These are phyloP conservation scores for Blastobotrys malaysiensis DNA, from an alignment of 1,139 yeast genomes.

Conservation along the genomic window DNA sequence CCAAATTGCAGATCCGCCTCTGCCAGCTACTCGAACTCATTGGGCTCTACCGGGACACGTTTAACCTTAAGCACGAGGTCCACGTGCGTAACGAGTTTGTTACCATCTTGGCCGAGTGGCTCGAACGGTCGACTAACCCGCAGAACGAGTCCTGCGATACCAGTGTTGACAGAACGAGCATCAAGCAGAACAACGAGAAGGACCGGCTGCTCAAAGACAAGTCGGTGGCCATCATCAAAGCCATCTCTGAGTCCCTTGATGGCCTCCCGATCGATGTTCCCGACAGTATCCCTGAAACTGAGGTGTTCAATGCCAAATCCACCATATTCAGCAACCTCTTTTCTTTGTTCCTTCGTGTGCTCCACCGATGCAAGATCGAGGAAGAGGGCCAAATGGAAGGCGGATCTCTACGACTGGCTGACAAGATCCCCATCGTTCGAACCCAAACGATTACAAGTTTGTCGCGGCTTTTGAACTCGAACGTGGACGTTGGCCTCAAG, in stretches of 20 bases:
- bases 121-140: conserved; percentile 34
- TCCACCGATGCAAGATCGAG: conserved; percentile 49
- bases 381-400: conserved; percentile 17
- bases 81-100: conserved; percentile 57
- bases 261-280: conserved; percentile 33
- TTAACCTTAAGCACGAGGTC: conserved; percentile 47
- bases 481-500: conserved; percentile 72
- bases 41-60: conserved; percentile 38
- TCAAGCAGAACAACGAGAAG: conserved; percentile 20
- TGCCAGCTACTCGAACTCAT: conserved; percentile 51
- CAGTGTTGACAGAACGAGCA: conserved; percentile 9
- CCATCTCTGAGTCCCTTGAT: conserved; percentile 21
- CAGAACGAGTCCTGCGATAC: conserved; percentile 10
- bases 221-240: conserved; percentile 23
- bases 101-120: conserved; percentile 59
- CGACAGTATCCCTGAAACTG: conserved; percentile 41
- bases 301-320: conserved; percentile 52
- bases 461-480: conserved; percentile 63
- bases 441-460: conserved; percentile 65
- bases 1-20: conserved; percentile 50
- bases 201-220: conserved; percentile 24
- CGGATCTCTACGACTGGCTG: conserved; percentile 11
- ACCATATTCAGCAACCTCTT: conserved; percentile 69
- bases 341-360: conserved; percentile 61
- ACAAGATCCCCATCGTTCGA: conserved; percentile 24